Evolutionary conservation across 768 basidiomycete species (phyloP).

Genomic region (Gautieria morchelliformis): DNA sequence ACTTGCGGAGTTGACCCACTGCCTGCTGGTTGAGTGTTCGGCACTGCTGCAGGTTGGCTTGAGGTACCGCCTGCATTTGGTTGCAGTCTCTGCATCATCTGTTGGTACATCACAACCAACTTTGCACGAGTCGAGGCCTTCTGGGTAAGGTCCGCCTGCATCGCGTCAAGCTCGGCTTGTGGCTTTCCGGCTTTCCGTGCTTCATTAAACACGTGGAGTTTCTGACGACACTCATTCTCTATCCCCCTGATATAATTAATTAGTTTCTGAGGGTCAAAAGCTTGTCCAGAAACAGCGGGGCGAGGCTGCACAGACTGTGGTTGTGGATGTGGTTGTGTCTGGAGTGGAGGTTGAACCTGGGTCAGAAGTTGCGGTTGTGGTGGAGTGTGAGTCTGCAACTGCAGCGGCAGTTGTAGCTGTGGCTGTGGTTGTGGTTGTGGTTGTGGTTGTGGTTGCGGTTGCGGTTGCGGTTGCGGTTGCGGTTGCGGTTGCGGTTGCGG

Average conservation of each 20-base stretch:
- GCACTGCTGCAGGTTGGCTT: not conserved
- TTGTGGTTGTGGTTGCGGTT: constrained; percentile 2
- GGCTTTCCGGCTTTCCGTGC: constrained; percentile 7
- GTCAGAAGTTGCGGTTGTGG: not conserved
- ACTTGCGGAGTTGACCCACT: constrained; percentile 2
- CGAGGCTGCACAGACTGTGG: constrained; percentile 11
- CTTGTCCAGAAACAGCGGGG: constrained; percentile 13
- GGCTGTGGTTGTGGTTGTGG: constrained; percentile 11
- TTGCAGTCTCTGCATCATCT: not conserved
- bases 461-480: constrained; percentile 3
- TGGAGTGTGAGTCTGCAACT: constrained; percentile 2
- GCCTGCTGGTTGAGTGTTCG: not conserved
- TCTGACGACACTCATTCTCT: constrained; percentile 4
- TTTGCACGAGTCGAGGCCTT: not conserved
- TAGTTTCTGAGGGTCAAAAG: constrained; percentile 11
- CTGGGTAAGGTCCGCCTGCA: not conserved
- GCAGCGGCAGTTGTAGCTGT: constrained; percentile 13
- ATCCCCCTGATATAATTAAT: constrained; percentile 11
- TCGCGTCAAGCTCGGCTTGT: not conserved
- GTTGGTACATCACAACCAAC: not conserved
- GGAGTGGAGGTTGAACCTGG: not conserved
- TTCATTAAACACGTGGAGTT: not conserved
- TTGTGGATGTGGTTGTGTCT: not conserved
- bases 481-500: not conserved
- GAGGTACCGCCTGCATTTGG: not conserved